phyloP scores from a whole-genome alignment of 768 basidiomycete genomes.

The Xerocomellus dryophilus region DNA sequence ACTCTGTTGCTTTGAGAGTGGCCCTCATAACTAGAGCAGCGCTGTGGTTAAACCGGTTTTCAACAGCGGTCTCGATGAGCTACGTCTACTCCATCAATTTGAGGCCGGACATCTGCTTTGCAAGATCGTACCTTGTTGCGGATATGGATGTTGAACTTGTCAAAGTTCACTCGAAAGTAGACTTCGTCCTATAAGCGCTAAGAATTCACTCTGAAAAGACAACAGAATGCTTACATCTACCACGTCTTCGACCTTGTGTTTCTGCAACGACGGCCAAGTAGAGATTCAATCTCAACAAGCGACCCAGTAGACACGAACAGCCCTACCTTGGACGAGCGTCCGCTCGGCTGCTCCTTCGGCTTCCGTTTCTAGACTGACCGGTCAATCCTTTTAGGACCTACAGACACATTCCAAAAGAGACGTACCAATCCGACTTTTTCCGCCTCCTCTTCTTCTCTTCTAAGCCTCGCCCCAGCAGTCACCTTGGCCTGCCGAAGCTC shows the following conservation, averaged over 20 bases:
- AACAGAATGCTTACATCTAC: conserved; percentile 59
- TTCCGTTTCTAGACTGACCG: conserved; percentile 56
- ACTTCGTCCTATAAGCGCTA: conserved; percentile 52
- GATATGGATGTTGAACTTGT: conserved; percentile 81
- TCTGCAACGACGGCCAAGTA: conserved; percentile 36
- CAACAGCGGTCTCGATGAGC: conserved; percentile 75
- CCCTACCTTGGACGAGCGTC: conserved; percentile 54
- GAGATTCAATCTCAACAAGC: conserved; percentile 21
- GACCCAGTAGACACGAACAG: neutral
- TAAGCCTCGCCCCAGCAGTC: conserved; percentile 57
- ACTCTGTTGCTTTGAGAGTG: conserved; percentile 65
- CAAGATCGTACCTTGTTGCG: conserved; percentile 68
- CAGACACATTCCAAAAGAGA: neutral
- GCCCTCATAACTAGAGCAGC: conserved; percentile 72
- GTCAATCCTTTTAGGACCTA: conserved; percentile 13
- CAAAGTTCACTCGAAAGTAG: conserved; percentile 85
- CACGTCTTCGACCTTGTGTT: conserved; percentile 45
- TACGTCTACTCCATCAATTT: conserved; percentile 32
- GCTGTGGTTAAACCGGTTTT: conserved; percentile 75
- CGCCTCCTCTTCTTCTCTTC: conserved; percentile 69
- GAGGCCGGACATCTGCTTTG: neutral
- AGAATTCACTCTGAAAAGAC: neutral
- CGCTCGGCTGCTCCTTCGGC: conserved; percentile 42
- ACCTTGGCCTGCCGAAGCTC: conserved; percentile 73
- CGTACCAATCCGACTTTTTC: conserved; percentile 72